phyloP scores from a whole-genome alignment of 2,329 filamentous ascomycete species.

The Diaporthe nobilis region DNA sequence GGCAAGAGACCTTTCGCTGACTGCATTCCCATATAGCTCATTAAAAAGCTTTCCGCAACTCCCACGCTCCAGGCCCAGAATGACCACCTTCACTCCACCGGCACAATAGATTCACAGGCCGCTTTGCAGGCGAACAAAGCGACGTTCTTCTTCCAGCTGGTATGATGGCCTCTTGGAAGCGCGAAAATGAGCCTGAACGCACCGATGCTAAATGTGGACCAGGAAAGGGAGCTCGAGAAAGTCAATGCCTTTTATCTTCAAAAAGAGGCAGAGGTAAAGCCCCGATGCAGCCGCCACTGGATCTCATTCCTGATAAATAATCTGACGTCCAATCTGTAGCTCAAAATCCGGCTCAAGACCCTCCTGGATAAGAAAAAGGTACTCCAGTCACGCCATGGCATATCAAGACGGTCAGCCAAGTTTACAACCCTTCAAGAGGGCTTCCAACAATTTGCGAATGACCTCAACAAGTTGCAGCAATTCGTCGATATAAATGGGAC shows the following conservation, averaged over 20 bases:
- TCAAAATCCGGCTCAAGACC: slow-evolving; percentile 92
- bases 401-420: slow-evolving; percentile 90
- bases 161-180: slow-evolving; percentile 60
- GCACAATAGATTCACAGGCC: slow-evolving; percentile 81
- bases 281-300: not conserved
- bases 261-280: slow-evolving; percentile 91
- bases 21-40: slow-evolving; percentile 75
- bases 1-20: slow-evolving; percentile 48
- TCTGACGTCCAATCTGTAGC: slow-evolving; percentile 64
- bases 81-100: slow-evolving; percentile 65
- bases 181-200: slow-evolving; percentile 38
- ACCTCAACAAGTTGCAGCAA: slow-evolving; percentile 97
- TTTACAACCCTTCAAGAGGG: slow-evolving; percentile 97
- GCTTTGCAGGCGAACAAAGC: slow-evolving; percentile 97
- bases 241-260: slow-evolving; percentile 98
- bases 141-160: slow-evolving; percentile 98
- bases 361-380: slow-evolving; percentile 95
- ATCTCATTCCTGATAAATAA: not conserved
- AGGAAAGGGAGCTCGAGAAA: slow-evolving; percentile 98
- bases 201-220: slow-evolving; percentile 56
- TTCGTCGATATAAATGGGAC: slow-evolving; percentile 99
- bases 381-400: slow-evolving; percentile 83
- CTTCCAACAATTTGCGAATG: slow-evolving; percentile 96
- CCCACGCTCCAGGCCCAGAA: slow-evolving; percentile 85
- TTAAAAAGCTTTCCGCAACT: slow-evolving; percentile 96